Conservation (phyloP, 1,284 basidiomycete genomes). For the Naganishia sp. region DNA sequence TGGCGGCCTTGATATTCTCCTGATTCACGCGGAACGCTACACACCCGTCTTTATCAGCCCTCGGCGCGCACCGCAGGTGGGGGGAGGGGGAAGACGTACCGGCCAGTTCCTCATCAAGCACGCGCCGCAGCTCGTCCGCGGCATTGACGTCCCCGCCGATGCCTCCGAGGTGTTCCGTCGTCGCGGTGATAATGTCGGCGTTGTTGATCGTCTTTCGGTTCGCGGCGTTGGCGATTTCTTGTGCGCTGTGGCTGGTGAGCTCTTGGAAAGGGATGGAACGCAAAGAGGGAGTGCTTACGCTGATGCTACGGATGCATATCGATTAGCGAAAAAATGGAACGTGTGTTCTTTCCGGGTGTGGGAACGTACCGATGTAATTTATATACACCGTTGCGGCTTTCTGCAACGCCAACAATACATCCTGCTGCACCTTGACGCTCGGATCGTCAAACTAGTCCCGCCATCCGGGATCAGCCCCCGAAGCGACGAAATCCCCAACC, state of each 20-base stretch:
- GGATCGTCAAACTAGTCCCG: constrained; percentile 1
- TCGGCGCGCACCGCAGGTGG: neutral
- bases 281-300: neutral
- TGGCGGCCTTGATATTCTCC: constrained; percentile 6
- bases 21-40: constrained; percentile 12
- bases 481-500: no score
- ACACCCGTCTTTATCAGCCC: no score
- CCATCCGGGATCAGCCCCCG: neutral
- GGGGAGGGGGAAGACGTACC: constrained; percentile 56
- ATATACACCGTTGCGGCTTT: constrained; percentile 89
- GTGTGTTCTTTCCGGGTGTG: no score
- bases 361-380: constrained; percentile 64
- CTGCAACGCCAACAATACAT: constrained; percentile 74
- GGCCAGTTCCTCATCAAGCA: constrained; percentile 70
- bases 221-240: constrained; percentile 78
- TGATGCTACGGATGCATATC: neutral
- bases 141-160: constrained; percentile 60
- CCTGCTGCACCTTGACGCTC: constrained; percentile 75
- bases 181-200: constrained; percentile 80
- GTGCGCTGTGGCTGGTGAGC: constrained; percentile 61
- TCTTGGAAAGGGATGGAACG: neutral
- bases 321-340: no score
- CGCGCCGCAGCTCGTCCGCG: constrained; percentile 65
- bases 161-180: constrained; percentile 62
- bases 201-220: constrained; percentile 86